Base-by-base conservation (phyloP, 805 yeast genomes). In the Suhomyces xylopsoci region DNA sequence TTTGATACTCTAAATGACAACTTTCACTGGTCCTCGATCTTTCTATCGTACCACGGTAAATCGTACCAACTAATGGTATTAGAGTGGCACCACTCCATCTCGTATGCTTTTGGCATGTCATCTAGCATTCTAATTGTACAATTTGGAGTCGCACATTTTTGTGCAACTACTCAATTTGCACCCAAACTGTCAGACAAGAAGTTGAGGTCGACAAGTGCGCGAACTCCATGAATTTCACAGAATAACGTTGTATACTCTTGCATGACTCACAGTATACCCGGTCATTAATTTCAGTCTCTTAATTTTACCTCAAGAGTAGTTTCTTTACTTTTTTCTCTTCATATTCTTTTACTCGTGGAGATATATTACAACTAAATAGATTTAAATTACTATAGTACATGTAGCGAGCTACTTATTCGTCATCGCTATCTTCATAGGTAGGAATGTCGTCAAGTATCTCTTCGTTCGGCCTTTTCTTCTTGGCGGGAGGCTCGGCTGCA, bases 361-460 rank as follows among this genome's bases (percentile, higher is more conserved):
- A 19, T 38, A 38, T 38, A 38, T 38, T 38, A 38, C 42, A 38
- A 38, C 42, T 38, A 38, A 38, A 36, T 36, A 15, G 41, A 36
- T 36, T 36, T 38, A 17, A 7, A 38, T 38, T 38, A 38, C 24
- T 38, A 38, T 38, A 19, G 20, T 38, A 38, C 42, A 38, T 38
- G 42, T 38, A 19, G 42, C 42, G 42, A 38, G 42, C 42, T 19
- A 9, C 24, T 17, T 44, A 47, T 15, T 52, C 55, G 19, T 36
- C 66, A 49, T 73, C 77, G 52, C 77, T 71, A 49, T 71, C 77
- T 54, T 74, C 78, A 54, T 74, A 74, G 36, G 70, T 64, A 2
- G 79, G 79, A 17, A 74, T 58, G 28, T 69, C 74, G 24, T 66
- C 70, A 46, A 67, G 61, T 22, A 55, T 53, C n/a, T 58, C 55